These are phyloP conservation scores for Petunia hybrid DNA, from an alignment of 305 asterid genomes.

Conservation along the genomic window DNA sequence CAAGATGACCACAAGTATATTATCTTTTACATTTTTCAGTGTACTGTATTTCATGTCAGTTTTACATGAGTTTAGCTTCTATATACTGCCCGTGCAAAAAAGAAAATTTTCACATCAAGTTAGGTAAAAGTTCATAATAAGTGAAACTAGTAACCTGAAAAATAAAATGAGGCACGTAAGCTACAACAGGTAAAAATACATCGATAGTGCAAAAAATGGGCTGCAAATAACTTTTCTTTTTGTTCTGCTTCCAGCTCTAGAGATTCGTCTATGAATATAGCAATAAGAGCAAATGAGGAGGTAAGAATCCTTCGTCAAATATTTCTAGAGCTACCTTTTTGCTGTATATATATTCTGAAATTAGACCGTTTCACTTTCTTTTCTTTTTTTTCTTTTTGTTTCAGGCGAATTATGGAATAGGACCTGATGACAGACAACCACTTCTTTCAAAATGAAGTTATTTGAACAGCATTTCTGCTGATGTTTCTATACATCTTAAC, in stretches of 20 bases:
- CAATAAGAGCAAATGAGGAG: constrained; percentile 91
- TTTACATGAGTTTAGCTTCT: too few relatives aligned
- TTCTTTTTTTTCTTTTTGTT: constrained; percentile 35
- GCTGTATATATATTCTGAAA: constrained; percentile 2
- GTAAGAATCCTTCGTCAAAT: constrained; percentile 47
- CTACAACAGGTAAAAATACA: too few relatives aligned
- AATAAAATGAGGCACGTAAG: too few relatives aligned
- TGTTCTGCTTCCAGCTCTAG: constrained; percentile 47
- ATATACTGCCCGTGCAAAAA: neutral
- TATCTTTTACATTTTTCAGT: neutral
- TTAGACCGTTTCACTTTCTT: neutral
- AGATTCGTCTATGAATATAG: constrained; percentile 77
- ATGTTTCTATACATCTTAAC: constrained; percentile 15
- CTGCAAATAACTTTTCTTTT: constrained; percentile 17
- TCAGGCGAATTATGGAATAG: constrained; percentile 86
- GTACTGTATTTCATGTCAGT: too few relatives aligned
- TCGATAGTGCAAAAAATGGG: neutral
- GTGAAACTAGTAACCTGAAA: too few relatives aligned
- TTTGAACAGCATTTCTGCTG: constrained; percentile 26
- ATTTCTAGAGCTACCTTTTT: constrained; percentile 26
- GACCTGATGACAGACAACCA: constrained; percentile 81
- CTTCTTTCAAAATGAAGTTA: constrained; percentile 67
- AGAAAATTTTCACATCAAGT: too few relatives aligned
- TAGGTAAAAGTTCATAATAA: too few relatives aligned
- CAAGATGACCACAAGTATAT: constrained; percentile 66